These are phyloP conservation scores for Podaxis sp. DNA, from an alignment of 768 basidiomycete genomes.

Conservation along the genomic window DNA sequence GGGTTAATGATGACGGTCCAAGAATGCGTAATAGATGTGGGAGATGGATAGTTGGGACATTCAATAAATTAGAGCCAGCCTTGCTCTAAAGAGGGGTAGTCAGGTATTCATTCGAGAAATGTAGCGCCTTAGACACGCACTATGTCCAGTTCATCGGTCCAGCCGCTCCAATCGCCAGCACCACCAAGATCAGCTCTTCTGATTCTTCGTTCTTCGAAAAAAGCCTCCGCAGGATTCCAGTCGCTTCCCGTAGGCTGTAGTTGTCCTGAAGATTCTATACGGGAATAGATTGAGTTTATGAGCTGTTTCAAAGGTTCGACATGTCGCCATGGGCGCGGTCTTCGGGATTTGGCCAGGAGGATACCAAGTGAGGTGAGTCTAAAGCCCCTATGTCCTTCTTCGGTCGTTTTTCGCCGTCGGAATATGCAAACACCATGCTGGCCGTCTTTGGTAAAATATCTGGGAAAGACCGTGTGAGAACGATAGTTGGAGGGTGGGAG, in stretches of 20 bases:
- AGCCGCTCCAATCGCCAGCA: slow-evolving; percentile 63
- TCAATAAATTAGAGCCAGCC: slow-evolving; percentile 17
- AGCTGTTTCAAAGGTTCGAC: slow-evolving; percentile 62
- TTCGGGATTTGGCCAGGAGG: slow-evolving; percentile 58
- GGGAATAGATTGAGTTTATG: slow-evolving; percentile 49
- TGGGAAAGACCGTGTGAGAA: not conserved
- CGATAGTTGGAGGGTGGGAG: not conserved
- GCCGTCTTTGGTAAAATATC: slow-evolving; percentile 46
- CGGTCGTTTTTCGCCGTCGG: slow-evolving; percentile 62
- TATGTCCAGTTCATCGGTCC: slow-evolving; percentile 63
- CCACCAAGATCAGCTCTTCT: slow-evolving; percentile 49
- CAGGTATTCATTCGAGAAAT: slow-evolving; percentile 2
- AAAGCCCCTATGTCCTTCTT: slow-evolving; percentile 75
- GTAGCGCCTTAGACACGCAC: slow-evolving; percentile 29
- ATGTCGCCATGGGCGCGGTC: slow-evolving; percentile 78
- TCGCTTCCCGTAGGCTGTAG: slow-evolving; percentile 52
- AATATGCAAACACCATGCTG: slow-evolving; percentile 77
- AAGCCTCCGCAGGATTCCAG: slow-evolving; percentile 60
- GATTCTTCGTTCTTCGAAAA: slow-evolving; percentile 65
- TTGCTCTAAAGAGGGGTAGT: slow-evolving; percentile 15
- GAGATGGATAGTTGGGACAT: slow-evolving; percentile 61
- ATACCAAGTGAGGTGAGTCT: slow-evolving; percentile 78
- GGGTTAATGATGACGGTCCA: slow-evolving; percentile 73
- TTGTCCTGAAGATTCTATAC: slow-evolving; percentile 43
- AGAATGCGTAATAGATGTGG: slow-evolving; percentile 74